Conservation (phyloP, 257 asterid species). For the Solanum tarapatanum region DNA sequence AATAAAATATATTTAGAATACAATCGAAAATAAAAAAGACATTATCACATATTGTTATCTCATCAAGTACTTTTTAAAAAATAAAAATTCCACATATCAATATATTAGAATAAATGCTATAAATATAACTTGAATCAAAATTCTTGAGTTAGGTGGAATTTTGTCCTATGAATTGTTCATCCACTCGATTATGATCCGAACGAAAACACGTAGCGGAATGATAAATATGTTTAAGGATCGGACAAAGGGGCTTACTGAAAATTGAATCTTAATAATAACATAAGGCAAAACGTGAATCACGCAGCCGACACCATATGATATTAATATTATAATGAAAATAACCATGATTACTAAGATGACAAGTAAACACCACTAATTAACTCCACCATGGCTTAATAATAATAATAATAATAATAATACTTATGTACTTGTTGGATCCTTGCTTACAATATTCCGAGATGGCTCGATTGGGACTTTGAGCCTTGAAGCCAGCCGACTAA, state of each 20-base stretch:
- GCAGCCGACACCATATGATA: constrained; percentile 1
- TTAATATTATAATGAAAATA: neutral
- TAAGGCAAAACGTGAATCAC: constrained; percentile 7
- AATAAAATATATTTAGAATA: no score
- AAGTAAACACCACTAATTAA: neutral
- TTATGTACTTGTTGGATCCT: neutral
- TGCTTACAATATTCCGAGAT: neutral
- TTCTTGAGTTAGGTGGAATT: accelerated
- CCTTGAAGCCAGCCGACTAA: neutral
- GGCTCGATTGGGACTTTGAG: neutral
- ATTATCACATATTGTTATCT: no score
- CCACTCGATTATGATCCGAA: neutral
- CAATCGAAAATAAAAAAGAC: no score
- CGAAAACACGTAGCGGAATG: neutral
- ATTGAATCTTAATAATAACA: neutral
- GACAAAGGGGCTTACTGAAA: neutral
- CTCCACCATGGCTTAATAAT: neutral
- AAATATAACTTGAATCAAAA: neutral
- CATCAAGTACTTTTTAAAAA: no score
- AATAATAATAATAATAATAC: neutral
- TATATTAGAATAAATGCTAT: no score
- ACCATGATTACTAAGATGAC: neutral
- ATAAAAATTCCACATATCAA: no score
- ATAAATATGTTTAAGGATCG: neutral
- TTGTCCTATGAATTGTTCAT: neutral